phyloP scores from a whole-genome alignment of 164 flowering plant species.

The Piper betle region DNA sequence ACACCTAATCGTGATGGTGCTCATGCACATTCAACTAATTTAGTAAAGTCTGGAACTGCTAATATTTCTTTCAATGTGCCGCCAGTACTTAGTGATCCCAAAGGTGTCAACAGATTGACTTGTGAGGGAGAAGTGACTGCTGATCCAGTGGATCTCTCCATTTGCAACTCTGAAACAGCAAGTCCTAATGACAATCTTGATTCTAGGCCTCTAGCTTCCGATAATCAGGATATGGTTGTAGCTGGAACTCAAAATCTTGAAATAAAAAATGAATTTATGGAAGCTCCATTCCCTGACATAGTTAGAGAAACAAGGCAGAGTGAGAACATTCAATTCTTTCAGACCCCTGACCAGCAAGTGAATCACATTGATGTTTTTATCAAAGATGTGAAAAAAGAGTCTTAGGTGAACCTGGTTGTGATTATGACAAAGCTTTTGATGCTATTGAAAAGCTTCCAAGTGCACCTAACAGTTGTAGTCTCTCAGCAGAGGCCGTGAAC shows the following conservation, averaged over 20 bases:
- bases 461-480: constrained; percentile 26
- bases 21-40: constrained; percentile 39
- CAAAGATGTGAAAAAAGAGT: constrained; percentile 15
- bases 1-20: constrained; percentile 54
- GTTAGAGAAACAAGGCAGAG: constrained; percentile 16
- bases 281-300: constrained; percentile 16
- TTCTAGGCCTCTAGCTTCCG: constrained; percentile 19
- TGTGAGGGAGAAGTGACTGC: constrained; percentile 28
- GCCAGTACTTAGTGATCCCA: constrained; percentile 33
- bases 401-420: constrained; percentile 23
- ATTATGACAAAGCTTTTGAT: constrained; percentile 12
- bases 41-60: constrained; percentile 30
- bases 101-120: constrained; percentile 34
- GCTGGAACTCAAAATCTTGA: constrained; percentile 20
- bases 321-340: constrained; percentile 17
- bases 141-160: constrained; percentile 23
- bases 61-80: constrained; percentile 30
- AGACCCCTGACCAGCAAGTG: constrained; percentile 14
- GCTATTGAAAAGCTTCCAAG: constrained; percentile 23
- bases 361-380: constrained; percentile 11
- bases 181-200: constrained; percentile 29
- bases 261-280: constrained; percentile 8
- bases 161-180: constrained; percentile 25
- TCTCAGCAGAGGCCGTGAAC: constrained; percentile 18
- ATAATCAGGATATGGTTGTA: constrained; percentile 29